Evolutionary conservation across 2,329 filamentous ascomycete genomes (phyloP).

Genomic region (Neopestalotiopsis rosae): DNA sequence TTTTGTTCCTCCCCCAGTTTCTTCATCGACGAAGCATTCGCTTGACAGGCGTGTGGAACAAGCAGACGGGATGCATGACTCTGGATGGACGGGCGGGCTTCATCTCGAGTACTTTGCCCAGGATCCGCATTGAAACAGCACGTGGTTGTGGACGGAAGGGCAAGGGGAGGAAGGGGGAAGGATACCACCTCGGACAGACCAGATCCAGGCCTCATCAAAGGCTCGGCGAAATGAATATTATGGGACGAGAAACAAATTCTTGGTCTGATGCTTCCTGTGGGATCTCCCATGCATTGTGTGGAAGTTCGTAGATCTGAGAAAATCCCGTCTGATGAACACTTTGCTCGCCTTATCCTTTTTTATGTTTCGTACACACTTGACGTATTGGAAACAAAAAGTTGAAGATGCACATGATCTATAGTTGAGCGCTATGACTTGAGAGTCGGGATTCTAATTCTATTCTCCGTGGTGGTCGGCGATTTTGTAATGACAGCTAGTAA

Average conservation of each 20-base stretch:
- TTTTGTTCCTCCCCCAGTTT: background rate
- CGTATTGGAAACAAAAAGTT: background rate
- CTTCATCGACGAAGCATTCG: background rate
- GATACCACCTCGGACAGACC: background rate
- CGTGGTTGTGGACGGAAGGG: slow-evolving; percentile 1
- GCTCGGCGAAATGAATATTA: background rate
- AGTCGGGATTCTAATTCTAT: background rate
- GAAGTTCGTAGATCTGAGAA: background rate
- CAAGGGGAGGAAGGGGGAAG: background rate
- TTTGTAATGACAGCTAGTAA: background rate
- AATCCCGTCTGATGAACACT: background rate
- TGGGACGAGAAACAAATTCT: background rate
- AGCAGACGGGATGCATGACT: background rate
- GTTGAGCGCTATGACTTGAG: background rate
- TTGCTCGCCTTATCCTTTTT: background rate
- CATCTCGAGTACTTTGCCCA: background rate
- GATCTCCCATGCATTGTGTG: background rate
- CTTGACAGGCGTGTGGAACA: background rate
- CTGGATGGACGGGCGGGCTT: background rate
- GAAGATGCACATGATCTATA: background rate
- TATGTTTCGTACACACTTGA: background rate
- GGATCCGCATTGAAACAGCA: slow-evolving; percentile 15
- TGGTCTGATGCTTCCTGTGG: background rate
- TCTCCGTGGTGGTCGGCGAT: background rate
- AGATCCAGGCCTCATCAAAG: background rate